Percentiles rank a stretch among this genome's conserved stretches.
Conservation (phyloP, 1,139 yeast species). For the Geotrichum klebahnii region DNA sequence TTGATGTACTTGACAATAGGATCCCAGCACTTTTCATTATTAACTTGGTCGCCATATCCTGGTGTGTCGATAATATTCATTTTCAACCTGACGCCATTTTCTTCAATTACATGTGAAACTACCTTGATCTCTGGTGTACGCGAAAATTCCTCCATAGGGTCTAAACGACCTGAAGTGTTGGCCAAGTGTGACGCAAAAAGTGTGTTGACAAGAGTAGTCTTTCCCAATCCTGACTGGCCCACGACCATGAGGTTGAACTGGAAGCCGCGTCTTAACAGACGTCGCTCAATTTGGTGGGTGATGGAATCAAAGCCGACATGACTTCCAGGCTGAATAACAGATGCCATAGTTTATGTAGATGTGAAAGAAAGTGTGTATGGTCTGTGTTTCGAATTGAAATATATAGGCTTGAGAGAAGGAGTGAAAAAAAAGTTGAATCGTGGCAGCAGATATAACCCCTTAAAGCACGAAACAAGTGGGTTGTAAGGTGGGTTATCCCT, state of each 20-base stretch:
- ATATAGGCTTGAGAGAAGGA: too few relatives aligned
- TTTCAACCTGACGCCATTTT: slow-evolving; percentile 81
- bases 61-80: slow-evolving; percentile 92
- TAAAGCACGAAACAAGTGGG: too few relatives aligned
- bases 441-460: too few relatives aligned
- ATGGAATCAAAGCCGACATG: slow-evolving; percentile 96
- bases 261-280: slow-evolving; percentile 87
- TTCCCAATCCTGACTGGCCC: slow-evolving; percentile 90
- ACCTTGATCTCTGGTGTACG: slow-evolving; percentile 86
- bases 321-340: slow-evolving; percentile 19
- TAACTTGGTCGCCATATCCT: slow-evolving; percentile 95
- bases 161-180: slow-evolving; percentile 65
- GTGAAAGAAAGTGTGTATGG: too few relatives aligned
- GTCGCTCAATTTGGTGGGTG: slow-evolving; percentile 89
- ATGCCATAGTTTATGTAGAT: slow-evolving; percentile 16
- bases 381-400: too few relatives aligned
- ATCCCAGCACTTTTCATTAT: slow-evolving; percentile 94
- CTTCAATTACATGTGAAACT: slow-evolving; percentile 62
- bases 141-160: slow-evolving; percentile 66
- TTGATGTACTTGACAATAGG: slow-evolving; percentile 91
- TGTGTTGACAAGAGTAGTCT: slow-evolving; percentile 86
- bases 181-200: slow-evolving; percentile 79
- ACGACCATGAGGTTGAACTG: slow-evolving; percentile 93
- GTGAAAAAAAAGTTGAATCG: too few relatives aligned
- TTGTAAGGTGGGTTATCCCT: too few relatives aligned